phyloP scores from a whole-genome alignment of 176 grass and related monocot species.

The Paspalum notatum region DNA sequence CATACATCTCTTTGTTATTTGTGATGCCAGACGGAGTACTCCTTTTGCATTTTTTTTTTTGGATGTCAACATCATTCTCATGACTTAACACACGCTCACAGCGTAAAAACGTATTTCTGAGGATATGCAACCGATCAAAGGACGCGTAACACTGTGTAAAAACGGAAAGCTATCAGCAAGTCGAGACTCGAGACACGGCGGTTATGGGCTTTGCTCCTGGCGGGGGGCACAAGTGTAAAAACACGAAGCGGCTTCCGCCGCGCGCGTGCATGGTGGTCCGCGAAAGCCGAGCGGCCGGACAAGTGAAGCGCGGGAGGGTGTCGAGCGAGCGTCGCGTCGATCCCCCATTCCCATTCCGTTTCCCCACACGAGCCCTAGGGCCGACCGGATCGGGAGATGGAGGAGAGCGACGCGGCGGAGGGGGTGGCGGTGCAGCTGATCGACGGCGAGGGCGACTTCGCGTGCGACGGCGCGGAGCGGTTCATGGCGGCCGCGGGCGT shows the following conservation, averaged over 20 bases:
- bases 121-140: not conserved
- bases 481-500: constrained; percentile 58
- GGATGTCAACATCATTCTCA: too few species aligned
- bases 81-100: too few species aligned
- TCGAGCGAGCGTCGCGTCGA: not conserved
- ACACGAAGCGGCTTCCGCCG: not conserved
- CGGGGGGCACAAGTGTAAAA: constrained; percentile 33
- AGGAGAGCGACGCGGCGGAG: constrained; percentile 12
- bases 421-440: constrained; percentile 59
- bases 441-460: constrained; percentile 65
- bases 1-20: too few species aligned
- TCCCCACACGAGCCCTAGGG: not conserved
- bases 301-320: constrained; percentile 32
- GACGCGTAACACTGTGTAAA: not conserved
- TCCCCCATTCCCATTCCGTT: not conserved
- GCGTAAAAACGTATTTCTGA: not conserved
- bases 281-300: constrained; percentile 47
- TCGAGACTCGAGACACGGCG: not conserved
- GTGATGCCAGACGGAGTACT: too few species aligned
- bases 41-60: too few species aligned
- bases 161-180: not conserved
- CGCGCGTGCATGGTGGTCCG: constrained; percentile 43
- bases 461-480: constrained; percentile 44
- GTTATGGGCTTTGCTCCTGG: not conserved
- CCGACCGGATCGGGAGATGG: constrained; percentile 22